Evolutionary conservation across 1,284 basidiomycete genomes (phyloP).

Genomic region (Rhodotorula sp.): DNA sequence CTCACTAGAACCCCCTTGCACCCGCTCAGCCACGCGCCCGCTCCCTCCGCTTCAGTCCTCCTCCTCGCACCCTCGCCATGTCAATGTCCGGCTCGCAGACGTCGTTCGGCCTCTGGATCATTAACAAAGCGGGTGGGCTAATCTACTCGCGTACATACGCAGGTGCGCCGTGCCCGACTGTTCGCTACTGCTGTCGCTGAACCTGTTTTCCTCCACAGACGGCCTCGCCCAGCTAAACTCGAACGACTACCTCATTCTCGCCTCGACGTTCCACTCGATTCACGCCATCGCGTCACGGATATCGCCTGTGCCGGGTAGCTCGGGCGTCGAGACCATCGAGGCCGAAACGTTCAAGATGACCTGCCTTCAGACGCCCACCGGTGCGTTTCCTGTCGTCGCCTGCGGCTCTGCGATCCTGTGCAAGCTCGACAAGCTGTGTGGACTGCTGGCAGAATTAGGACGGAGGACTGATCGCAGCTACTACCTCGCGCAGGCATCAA

Average conservation of each 20-base stretch:
- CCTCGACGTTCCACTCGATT: slow-evolving; percentile 95
- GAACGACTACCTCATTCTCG: slow-evolving; percentile 96
- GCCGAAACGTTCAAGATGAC: slow-evolving; percentile 90
- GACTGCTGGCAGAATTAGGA: too few relatives aligned
- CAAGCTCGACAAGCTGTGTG: not conserved
- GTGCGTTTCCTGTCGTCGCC: slow-evolving; percentile 54
- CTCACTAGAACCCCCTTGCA: not conserved
- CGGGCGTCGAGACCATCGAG: slow-evolving; percentile 89
- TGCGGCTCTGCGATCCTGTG: too few relatives aligned
- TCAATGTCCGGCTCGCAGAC: slow-evolving; percentile 55
- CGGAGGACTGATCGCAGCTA: not conserved
- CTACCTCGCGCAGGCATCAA: slow-evolving; percentile 75
- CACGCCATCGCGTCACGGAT: slow-evolving; percentile 94
- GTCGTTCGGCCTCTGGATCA: slow-evolving; percentile 84
- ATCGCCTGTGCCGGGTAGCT: slow-evolving; percentile 73
- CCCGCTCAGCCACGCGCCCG: not conserved
- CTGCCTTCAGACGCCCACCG: slow-evolving; percentile 86
- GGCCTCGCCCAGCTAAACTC: slow-evolving; percentile 81
- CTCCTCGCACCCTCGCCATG: not conserved
- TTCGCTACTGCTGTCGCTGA: slow-evolving; percentile 12
- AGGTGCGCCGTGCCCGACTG: slow-evolving; percentile 55
- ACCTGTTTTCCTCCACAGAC: slow-evolving; percentile 55
- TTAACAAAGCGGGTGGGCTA: slow-evolving; percentile 97
- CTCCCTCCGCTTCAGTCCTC: not conserved
- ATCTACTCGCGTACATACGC: slow-evolving; percentile 90